Evolutionary conservation across 495 filamentous ascomycete species (phyloP).

Genomic region (Hypoxylon cercidicola): DNA sequence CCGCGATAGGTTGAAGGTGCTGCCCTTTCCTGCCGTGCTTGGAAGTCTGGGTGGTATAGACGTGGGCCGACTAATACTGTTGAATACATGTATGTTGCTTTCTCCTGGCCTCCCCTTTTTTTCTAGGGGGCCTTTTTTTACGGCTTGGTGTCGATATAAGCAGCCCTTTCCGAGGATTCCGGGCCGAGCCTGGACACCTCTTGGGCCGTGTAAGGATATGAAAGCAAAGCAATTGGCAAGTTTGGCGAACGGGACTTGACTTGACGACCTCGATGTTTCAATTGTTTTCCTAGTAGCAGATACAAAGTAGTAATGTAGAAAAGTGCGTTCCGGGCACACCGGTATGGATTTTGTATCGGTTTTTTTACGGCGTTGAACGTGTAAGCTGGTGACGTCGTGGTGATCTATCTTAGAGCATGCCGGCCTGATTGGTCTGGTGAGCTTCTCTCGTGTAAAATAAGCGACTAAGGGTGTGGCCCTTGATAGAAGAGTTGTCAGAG

Average conservation of each 20-base stretch:
- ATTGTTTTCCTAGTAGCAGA: slow-evolving; percentile 30
- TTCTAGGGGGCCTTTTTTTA: slow-evolving; percentile 6
- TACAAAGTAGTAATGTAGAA: slow-evolving; percentile 46
- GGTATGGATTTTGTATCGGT: neutral
- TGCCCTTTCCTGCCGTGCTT: neutral
- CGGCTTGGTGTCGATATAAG: slow-evolving; percentile 13
- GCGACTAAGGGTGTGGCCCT: neutral
- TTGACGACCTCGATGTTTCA: slow-evolving; percentile 30
- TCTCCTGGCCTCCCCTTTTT: slow-evolving; percentile 4
- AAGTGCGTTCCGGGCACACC: slow-evolving; percentile 15
- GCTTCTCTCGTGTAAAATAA: too few species aligned
- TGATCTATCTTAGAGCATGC: too few species aligned
- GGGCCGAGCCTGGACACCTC: slow-evolving; percentile 10
- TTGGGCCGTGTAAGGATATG: slow-evolving; percentile 25
- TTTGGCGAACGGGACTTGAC: slow-evolving; percentile 26
- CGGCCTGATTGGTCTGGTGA: too few species aligned
- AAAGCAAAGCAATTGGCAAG: slow-evolving; percentile 27
- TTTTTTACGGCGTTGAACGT: neutral
- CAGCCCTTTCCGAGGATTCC: slow-evolving; percentile 1
- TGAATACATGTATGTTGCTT: slow-evolving; percentile 24
- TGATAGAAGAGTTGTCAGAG: neutral
- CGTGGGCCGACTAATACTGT: slow-evolving; percentile 12
- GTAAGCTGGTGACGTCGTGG: neutral
- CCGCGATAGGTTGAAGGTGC: too few species aligned
- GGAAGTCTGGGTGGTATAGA: slow-evolving; percentile 18